phyloP scores from a whole-genome alignment of 2,329 filamentous ascomycete species.

The Aspergillus candidus region DNA sequence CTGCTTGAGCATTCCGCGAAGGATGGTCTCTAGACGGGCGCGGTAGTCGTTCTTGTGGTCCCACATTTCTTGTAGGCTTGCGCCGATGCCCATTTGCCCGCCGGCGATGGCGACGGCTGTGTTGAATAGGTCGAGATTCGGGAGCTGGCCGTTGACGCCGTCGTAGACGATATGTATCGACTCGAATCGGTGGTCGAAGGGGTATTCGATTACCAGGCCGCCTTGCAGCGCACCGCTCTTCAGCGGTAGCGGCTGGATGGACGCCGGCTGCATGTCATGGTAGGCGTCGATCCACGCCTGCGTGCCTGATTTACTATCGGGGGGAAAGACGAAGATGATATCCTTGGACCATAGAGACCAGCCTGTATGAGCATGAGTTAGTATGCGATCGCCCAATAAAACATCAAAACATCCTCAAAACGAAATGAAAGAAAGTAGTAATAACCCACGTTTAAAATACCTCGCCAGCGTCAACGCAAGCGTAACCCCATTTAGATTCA shows the following conservation, averaged over 20 bases:
- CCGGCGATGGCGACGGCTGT: slow-evolving; percentile 81
- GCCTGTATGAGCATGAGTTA: slow-evolving; percentile 37
- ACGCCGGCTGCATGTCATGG: slow-evolving; percentile 73
- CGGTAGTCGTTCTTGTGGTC: slow-evolving; percentile 68
- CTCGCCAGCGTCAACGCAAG: slow-evolving; percentile 79
- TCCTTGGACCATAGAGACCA: slow-evolving; percentile 99
- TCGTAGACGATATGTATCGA: slow-evolving; percentile 90
- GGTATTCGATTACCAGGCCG: slow-evolving; percentile 88
- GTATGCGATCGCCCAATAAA: slow-evolving; percentile 11
- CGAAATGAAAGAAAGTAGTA: not conserved
- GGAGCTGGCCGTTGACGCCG: slow-evolving; percentile 88
- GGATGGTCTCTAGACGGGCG: slow-evolving; percentile 78
- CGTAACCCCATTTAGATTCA: slow-evolving; percentile 83
- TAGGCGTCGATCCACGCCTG: slow-evolving; percentile 98
- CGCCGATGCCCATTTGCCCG: slow-evolving; percentile 85
- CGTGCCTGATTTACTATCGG: slow-evolving; percentile 81
- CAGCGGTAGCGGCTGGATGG: slow-evolving; percentile 69
- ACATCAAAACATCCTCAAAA: not conserved
- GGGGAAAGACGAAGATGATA: slow-evolving; percentile 84
- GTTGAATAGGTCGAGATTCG: slow-evolving; percentile 94
- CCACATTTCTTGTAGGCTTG: slow-evolving; percentile 80
- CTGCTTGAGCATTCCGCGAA: slow-evolving; percentile 88
- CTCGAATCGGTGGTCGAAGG: slow-evolving; percentile 76
- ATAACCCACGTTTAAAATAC: slow-evolving; percentile 74
- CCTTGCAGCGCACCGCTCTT: slow-evolving; percentile 93